Conservation (phyloP, 176 grass and related monocot genomes). For the Zoysia japonica region DNA sequence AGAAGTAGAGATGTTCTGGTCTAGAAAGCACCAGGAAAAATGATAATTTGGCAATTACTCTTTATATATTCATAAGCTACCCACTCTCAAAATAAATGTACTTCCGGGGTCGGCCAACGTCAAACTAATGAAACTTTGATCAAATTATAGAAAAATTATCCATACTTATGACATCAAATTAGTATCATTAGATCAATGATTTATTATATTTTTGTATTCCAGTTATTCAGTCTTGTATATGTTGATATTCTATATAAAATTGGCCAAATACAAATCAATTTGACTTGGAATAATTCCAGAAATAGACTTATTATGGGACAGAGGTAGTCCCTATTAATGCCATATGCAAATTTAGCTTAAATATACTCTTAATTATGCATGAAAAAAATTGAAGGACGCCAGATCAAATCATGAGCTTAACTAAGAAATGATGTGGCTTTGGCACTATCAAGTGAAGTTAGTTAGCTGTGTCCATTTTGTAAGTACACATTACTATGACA, state of each 20-base stretch:
- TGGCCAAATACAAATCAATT: too few species aligned
- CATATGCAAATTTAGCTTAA: neutral
- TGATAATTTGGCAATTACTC: slow-evolving; percentile 24
- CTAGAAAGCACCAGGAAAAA: slow-evolving; percentile 39
- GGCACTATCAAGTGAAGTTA: neutral
- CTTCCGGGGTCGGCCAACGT: too few species aligned
- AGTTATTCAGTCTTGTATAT: too few species aligned
- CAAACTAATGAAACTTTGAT: too few species aligned
- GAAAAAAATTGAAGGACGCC: neutral
- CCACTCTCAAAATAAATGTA: too few species aligned
- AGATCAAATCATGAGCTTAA: neutral
- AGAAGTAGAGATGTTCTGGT: slow-evolving; percentile 67
- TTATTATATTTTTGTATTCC: too few species aligned
- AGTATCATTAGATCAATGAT: too few species aligned
- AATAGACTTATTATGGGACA: too few species aligned
- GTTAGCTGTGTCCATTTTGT: neutral
- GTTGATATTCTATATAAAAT: too few species aligned
- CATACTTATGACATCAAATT: too few species aligned
- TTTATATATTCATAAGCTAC: neutral
- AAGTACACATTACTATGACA: neutral
- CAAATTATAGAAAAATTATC: too few species aligned
- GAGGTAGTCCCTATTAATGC: neutral
- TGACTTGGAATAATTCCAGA: too few species aligned
- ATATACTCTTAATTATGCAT: neutral
- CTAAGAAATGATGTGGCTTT: slow-evolving; percentile 14